phyloP scores from a whole-genome alignment of 163 green algal genomes.

The Prototheca cutis region DNA sequence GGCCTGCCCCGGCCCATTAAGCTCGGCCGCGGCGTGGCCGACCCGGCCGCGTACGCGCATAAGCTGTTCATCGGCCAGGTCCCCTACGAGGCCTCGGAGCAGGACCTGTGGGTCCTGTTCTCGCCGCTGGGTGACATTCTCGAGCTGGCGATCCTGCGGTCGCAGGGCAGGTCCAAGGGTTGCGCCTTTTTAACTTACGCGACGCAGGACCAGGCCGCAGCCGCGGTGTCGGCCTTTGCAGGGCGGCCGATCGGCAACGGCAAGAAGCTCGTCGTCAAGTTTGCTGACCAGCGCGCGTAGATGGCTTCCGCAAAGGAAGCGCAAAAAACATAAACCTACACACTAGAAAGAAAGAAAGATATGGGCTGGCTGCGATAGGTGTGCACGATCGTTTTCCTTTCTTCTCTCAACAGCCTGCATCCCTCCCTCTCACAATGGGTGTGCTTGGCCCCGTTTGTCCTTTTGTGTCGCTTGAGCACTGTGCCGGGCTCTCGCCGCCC shows the following conservation, averaged over 20 bases:
- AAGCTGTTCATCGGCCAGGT: constrained; percentile 85
- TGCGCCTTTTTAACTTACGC: constrained; percentile 79
- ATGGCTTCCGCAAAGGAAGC: too few relatives aligned
- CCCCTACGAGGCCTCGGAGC: constrained; percentile 51
- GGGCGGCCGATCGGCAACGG: constrained; percentile 37
- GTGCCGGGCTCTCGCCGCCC: too few relatives aligned
- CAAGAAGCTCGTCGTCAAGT: constrained; percentile 67
- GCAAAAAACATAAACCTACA: too few relatives aligned
- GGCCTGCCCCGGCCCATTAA: constrained; percentile 3
- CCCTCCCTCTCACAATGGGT: too few relatives aligned
- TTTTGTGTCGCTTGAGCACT: too few relatives aligned
- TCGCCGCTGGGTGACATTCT: constrained; percentile 58
- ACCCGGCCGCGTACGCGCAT: constrained; percentile 42
- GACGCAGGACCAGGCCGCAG: constrained; percentile 29
- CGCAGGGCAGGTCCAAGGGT: constrained; percentile 43
- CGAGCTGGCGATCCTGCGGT: constrained; percentile 72
- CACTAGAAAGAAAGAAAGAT: too few relatives aligned
- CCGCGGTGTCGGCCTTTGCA: constrained; percentile 49
- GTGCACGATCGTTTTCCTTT: too few relatives aligned
- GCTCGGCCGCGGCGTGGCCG: constrained; percentile 22
- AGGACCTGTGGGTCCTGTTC: constrained; percentile 67
- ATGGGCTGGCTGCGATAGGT: too few relatives aligned
- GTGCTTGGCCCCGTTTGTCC: too few relatives aligned
- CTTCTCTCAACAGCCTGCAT: too few relatives aligned
- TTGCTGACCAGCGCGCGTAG: constrained; percentile 36